phyloP scores from a whole-genome alignment of 768 basidiomycete genomes.

The Suillus subaureus region DNA sequence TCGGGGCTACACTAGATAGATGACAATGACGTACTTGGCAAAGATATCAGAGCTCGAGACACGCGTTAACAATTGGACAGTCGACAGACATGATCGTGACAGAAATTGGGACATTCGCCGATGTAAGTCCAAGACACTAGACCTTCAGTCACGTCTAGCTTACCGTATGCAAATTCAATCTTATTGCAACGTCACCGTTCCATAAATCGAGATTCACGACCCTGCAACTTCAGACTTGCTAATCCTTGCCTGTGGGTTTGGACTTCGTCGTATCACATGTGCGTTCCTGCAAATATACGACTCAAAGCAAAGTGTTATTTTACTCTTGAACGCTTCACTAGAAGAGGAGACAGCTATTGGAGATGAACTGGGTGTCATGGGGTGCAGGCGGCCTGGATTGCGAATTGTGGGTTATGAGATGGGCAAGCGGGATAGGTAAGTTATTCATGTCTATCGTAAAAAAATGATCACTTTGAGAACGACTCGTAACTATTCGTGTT shows the following conservation, averaged over 20 bases:
- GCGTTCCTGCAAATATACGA: conserved; percentile 93
- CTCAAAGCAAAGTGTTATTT: conserved; percentile 76
- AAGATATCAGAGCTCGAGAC: too few relatives aligned
- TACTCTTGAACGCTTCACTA: conserved; percentile 80
- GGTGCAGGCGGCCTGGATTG: conserved; percentile 84
- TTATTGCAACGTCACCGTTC: too few relatives aligned
- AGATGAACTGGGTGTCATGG: conserved; percentile 91
- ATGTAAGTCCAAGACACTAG: too few relatives aligned
- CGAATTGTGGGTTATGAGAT: conserved; percentile 84
- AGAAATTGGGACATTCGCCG: too few relatives aligned
- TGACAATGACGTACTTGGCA: too few relatives aligned
- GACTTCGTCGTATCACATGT: conserved; percentile 80
- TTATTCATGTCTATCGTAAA: not conserved
- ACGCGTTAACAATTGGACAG: too few relatives aligned
- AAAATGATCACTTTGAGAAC: not conserved
- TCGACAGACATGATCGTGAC: too few relatives aligned
- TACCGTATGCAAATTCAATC: too few relatives aligned
- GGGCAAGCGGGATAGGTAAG: conserved; percentile 74
- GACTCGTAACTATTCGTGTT: not conserved
- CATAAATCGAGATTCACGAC: conserved; percentile 73
- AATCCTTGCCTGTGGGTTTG: conserved; percentile 88
- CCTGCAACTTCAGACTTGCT: conserved; percentile 73
- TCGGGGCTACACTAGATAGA: too few relatives aligned
- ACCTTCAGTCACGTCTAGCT: too few relatives aligned
- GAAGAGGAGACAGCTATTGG: conserved; percentile 92